Evolutionary conservation across 2,329 filamentous ascomycete genomes (phyloP), one percentile per base, ranked within the genome.

Genomic region (Neonectria coccinea): DNA sequence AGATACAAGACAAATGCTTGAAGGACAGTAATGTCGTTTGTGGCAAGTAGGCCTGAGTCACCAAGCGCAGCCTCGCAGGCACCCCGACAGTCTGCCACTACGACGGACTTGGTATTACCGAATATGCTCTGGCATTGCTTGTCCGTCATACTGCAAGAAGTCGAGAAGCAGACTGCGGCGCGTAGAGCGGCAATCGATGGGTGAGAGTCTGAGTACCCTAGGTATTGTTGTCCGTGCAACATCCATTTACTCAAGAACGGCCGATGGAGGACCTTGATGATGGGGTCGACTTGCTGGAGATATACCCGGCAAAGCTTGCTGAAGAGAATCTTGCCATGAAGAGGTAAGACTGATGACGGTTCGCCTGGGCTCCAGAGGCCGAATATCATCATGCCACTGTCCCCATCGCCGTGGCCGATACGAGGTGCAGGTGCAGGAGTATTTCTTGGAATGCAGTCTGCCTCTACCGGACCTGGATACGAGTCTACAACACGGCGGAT

Each of bases 1-100:
- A 67, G 56, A 57, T 76, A 77, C 22, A 77, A 55, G 20, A 76
- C 67, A 60, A 77, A 77, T 1, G 74, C 74, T 41, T 76, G 74
- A 2, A 76, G 66, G 18, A 74, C 66, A 5, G 72, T 72, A 1
- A 72, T 71, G 47, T 76, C 73, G n/a, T 57, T 56, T 7, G 74
- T 75, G 1, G 69, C 68, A 0, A 76, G 56, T 8, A 76, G 36
- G 1, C 65, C 66, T 7, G 73, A 68, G 14, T 53, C 57, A 27
- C 73, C 73, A 2, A 77, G 42, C 1, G 72, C 68, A 1, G 50
- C 45, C 42, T 75, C 69, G 18, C 59, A 62, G 5, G 25, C 39
- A 2, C 5, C 20, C n/a, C 47, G 59, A 12, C 45, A 57, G 10
- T 27, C 71, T 9, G 14, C 55, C 36, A 71, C 59, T 4, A 70